Conservation (phyloP, 2,329 filamentous ascomycete genomes). For the Penicillium sp. region DNA sequence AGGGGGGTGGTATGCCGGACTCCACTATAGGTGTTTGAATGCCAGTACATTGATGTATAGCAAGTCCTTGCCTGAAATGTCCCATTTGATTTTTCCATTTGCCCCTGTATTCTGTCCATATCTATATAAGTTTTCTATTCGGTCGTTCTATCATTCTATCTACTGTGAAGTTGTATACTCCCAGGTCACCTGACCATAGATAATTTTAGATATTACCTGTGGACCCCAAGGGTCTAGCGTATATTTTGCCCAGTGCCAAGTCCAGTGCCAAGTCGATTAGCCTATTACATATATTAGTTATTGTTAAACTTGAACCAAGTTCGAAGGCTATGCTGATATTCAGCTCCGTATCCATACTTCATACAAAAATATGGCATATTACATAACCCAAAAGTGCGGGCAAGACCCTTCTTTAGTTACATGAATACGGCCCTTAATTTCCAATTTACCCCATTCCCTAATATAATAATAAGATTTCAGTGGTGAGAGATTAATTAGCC, state of each 20-base stretch:
- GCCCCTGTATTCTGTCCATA: background rate
- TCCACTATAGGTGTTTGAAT: background rate
- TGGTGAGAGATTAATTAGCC: slow-evolving; percentile 1
- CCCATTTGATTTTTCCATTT: background rate
- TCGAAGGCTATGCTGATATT: background rate
- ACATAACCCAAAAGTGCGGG: no score
- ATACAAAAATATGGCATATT: no score
- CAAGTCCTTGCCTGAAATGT: background rate
- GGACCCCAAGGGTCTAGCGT: background rate
- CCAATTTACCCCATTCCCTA: background rate
- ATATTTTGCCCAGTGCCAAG: background rate
- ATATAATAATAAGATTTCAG: slow-evolving; percentile 1
- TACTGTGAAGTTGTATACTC: background rate
- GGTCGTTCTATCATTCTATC: background rate
- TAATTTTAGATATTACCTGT: background rate
- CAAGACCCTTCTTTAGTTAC: no score
- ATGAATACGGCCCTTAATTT: background rate
- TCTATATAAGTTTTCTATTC: background rate
- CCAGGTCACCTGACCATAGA: background rate
- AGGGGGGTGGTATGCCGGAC: background rate
- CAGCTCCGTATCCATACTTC: background rate
- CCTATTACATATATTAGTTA: background rate
- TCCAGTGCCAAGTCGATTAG: background rate
- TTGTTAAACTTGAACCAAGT: background rate
- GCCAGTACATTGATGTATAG: background rate